Evolutionary conservation across 2,329 filamentous ascomycete genomes (phyloP), one percentile per base, ranked within the genome.

Genomic region (Paraphaeosphaeria minitans): DNA sequence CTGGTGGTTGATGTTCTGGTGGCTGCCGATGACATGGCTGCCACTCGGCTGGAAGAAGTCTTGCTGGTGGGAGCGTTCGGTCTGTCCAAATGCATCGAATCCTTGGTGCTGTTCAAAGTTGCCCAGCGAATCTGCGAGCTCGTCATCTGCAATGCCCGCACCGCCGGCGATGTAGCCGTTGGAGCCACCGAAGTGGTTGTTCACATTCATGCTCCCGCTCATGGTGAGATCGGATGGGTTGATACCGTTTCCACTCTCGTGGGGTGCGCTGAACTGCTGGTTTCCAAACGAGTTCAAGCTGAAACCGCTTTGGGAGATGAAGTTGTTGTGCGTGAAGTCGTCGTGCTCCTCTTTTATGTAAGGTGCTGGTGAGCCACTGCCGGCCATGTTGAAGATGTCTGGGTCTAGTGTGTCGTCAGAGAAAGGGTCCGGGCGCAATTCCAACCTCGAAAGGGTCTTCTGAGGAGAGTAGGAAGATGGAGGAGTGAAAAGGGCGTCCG

Each of bases 201-300:
- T 77, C 65, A 83, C 76, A 55, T 79, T 77, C 62, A 80, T 79
- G 73, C 84, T 89, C 59, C 82, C 82, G 64, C 83, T 83, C 87
- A 94, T 91, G 67, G 87, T 87, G 59, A 97, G 84, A 63, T 95
- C 92, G 61, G 91, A 94, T 12, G 94, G 94, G 73, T 97, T 91
- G 71, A 97, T 84, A 63, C 83, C 78, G 46, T 66, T 67, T 22
- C 71, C 70, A 47, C 73, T 73, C 43, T 73, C 74, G 24, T 75
- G 72, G 41, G 70, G 65, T 47, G 78, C 75, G 61, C 77, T 81
- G 75, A 85, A 85, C 61, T 82, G 79, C 63, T 80, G 77, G 61
- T 76, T 76, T 56, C 72, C 71, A 64, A 69, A 76, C 64, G 84
- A 83, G 58, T 78, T 75, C 77, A 86, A 83, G 56, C 79, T 77